A percentile compares a stretch with the other conserved stretches of the same genome.
phyloP scores from a whole-genome alignment of 805 yeast genomes.

The Candida michaelii region DNA sequence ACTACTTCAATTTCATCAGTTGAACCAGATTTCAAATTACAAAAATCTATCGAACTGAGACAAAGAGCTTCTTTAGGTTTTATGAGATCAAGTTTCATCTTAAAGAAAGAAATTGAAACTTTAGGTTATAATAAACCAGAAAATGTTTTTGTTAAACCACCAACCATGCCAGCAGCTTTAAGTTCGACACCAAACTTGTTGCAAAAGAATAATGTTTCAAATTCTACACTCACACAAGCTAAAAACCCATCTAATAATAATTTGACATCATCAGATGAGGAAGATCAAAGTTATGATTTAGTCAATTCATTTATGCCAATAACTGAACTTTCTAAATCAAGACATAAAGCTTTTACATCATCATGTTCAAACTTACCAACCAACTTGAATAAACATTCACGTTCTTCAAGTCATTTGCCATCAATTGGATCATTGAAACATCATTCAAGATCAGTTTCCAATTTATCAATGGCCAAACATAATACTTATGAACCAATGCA shows the following conservation, averaged over 20 bases:
- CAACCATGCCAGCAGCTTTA: conserved; percentile 16
- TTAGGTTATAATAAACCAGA: conserved; percentile 33
- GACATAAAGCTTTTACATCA: conserved; percentile 11
- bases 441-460: conserved; percentile 16
- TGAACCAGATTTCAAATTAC: conserved; percentile 16
- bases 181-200: conserved; percentile 5
- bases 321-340: conserved; percentile 8
- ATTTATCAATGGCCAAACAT: conserved; percentile 15
- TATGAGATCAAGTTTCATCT: conserved; percentile 43
- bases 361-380: conserved; percentile 14
- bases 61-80: conserved; percentile 42
- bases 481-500: conserved; percentile 17
- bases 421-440: conserved; percentile 11
- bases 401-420: conserved; percentile 7
- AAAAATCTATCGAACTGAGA: conserved; percentile 18
- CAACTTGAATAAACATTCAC: not conserved
- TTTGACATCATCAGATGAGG: conserved; percentile 11
- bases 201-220: conserved; percentile 3
- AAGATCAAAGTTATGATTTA: conserved; percentile 17
- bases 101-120: conserved; percentile 40
- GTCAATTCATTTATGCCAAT: conserved; percentile 17
- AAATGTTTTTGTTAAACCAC: conserved; percentile 25
- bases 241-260: not conserved
- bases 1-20: conserved; percentile 17
- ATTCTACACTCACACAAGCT: not conserved